Evolutionary conservation across 805 yeast genomes (phyloP).

Genomic region (Myxozyma melibiosi): DNA sequence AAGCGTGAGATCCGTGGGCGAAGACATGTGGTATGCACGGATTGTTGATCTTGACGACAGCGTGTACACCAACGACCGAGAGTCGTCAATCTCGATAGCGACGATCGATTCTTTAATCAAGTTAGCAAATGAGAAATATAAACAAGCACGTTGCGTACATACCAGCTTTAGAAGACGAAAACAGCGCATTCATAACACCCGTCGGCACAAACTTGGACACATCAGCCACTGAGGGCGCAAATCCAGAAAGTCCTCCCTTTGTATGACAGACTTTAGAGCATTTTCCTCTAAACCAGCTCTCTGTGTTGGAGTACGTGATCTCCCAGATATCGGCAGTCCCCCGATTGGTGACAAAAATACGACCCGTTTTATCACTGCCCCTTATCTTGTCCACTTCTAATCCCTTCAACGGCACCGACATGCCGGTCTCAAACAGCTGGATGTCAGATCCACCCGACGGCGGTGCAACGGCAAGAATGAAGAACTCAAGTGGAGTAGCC

Average conservation of each 20-base stretch:
- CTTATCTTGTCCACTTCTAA: conserved; percentile 66
- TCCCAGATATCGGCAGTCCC: conserved; percentile 85
- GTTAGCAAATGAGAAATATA: conserved; percentile 39
- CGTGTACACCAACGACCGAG: conserved; percentile 76
- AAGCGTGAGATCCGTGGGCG: conserved; percentile 43
- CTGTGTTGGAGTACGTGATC: conserved; percentile 75
- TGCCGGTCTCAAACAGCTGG: conserved; percentile 78
- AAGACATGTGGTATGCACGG: conserved; percentile 67
- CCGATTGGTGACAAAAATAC: conserved; percentile 81
- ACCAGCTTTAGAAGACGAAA: conserved; percentile 32
- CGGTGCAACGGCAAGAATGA: conserved; percentile 71
- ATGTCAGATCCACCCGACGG: conserved; percentile 47
- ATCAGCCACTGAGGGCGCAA: conserved; percentile 47
- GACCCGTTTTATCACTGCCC: conserved; percentile 64
- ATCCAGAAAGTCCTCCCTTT: conserved; percentile 57
- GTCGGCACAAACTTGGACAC: conserved; percentile 26
- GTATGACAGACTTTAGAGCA: conserved; percentile 85
- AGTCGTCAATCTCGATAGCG: conserved; percentile 72
- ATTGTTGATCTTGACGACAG: conserved; percentile 80
- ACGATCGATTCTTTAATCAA: conserved; percentile 52
- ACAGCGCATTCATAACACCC: conserved; percentile 8
- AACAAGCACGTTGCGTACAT: conserved; percentile 39
- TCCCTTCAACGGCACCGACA: conserved; percentile 76
- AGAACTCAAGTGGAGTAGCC: conserved; percentile 78
- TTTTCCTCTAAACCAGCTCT: conserved; percentile 83